Evolutionary conservation across 345 rosid genomes (phyloP).

Genomic region (Brassica napus): DNA sequence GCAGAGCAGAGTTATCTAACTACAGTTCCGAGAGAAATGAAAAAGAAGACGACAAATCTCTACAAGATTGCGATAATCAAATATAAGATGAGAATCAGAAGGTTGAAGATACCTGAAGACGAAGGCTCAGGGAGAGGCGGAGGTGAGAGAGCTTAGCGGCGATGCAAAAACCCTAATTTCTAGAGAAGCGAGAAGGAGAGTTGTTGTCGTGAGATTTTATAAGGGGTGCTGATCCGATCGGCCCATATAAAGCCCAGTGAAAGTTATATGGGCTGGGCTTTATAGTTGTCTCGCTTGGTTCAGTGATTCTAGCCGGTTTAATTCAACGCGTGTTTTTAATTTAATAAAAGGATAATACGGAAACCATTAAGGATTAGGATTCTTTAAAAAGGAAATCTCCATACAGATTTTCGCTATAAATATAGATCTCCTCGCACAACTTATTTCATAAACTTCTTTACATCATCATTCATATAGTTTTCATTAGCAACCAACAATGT

Average conservation of each 20-base stretch:
- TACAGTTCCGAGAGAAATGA: neutral
- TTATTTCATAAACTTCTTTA: neutral
- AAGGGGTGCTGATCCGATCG: neutral
- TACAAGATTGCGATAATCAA: neutral
- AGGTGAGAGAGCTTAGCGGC: neutral
- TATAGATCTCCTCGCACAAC: neutral
- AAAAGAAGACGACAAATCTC: neutral
- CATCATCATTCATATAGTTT: neutral
- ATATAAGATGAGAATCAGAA: neutral
- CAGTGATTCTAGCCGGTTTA: neutral
- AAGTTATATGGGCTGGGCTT: neutral
- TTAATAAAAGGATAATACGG: too few species aligned
- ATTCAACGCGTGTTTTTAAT: neutral
- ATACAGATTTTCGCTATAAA: neutral
- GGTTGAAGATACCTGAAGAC: neutral
- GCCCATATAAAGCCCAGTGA: neutral
- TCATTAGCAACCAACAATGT: neutral
- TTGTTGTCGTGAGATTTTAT: neutral
- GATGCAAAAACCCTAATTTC: neutral
- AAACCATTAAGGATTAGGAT: neutral
- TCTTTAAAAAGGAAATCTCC: neutral
- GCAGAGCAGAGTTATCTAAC: neutral
- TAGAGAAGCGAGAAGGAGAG: neutral
- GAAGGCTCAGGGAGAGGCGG: neutral
- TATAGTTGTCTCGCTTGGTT: neutral